These are phyloP conservation scores for Nannochloris sp. DNA, from an alignment of 139 green algal genomes.

Conservation along the genomic window DNA sequence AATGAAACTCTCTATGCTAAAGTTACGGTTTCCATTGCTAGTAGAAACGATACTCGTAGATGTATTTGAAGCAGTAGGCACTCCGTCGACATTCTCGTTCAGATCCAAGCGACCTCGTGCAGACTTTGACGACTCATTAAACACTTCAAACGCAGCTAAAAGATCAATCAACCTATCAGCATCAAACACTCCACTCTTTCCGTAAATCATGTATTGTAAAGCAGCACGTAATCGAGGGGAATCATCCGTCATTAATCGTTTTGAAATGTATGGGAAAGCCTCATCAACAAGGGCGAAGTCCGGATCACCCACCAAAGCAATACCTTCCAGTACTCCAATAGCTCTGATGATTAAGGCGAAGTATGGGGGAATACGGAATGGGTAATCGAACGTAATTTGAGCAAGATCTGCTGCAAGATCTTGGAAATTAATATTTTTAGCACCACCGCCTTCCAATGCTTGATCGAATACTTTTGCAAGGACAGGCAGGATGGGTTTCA, in stretches of 20 bases:
- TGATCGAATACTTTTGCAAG: conserved; percentile 72
- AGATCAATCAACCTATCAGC: conserved; percentile 92
- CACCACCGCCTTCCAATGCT: conserved; percentile 81
- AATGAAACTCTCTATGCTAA: background rate
- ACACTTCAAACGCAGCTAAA: conserved; percentile 92
- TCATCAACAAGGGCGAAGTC: conserved; percentile 98
- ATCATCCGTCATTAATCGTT: conserved; percentile 88
- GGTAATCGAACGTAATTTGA: conserved; percentile 98
- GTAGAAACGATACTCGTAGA: background rate
- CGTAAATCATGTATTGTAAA: conserved; percentile 61
- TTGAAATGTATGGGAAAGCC: conserved; percentile 94
- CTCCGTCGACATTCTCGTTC: conserved; percentile 9
- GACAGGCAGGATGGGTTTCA: conserved; percentile 89
- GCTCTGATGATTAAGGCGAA: conserved; percentile 91
- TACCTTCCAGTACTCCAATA: conserved; percentile 85
- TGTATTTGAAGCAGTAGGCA: background rate
- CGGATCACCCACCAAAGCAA: conserved; percentile 50
- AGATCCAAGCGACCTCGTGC: conserved; percentile 46
- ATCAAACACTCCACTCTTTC: conserved; percentile 54
- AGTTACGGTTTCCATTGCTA: background rate
- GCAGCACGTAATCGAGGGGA: conserved; percentile 73
- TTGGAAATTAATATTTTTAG: conserved; percentile 97
- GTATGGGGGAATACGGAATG: conserved; percentile 85
- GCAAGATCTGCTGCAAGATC: conserved; percentile 95
- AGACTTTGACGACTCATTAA: conserved; percentile 48